phyloP scores from a whole-genome alignment of 345 rosid genomes.

The Bruguiera parviflora region DNA sequence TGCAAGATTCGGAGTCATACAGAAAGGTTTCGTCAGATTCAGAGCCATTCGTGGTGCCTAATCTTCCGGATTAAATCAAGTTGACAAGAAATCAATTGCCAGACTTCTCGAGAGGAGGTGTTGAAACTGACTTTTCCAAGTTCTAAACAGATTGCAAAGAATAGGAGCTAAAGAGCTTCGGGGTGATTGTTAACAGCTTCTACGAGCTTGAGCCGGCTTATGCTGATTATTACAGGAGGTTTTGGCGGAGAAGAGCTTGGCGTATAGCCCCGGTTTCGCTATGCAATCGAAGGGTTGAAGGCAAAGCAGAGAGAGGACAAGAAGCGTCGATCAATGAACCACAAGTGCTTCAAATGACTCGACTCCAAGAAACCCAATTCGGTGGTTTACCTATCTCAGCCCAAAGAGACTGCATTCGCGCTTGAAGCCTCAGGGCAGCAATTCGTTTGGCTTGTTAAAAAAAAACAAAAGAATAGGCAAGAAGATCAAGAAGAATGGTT shows the following conservation, averaged over 20 bases:
- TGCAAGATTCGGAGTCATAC: slow-evolving; percentile 12
- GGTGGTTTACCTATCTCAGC: not conserved
- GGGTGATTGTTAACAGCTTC: slow-evolving; percentile 65
- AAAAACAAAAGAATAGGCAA: not conserved
- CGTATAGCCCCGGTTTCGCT: not conserved
- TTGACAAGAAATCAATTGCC: slow-evolving; percentile 20
- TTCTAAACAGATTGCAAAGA: slow-evolving; percentile 22
- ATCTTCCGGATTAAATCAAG: slow-evolving; percentile 31
- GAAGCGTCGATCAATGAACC: not conserved
- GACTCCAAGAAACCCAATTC: not conserved
- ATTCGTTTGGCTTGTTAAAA: not conserved
- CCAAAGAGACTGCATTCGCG: not conserved
- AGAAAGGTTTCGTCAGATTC: slow-evolving; percentile 25
- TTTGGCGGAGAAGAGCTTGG: not conserved
- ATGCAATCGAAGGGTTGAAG: not conserved
- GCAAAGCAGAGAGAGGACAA: not conserved
- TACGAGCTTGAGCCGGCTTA: slow-evolving; percentile 1
- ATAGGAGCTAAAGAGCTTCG: slow-evolving; percentile 49
- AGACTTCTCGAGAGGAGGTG: not conserved
- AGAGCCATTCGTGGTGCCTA: slow-evolving; percentile 30
- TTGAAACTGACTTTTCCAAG: slow-evolving; percentile 13
- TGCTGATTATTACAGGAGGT: not conserved
- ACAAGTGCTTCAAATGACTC: not conserved
- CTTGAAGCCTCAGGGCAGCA: not conserved
- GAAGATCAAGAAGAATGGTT: slow-evolving; percentile 9